Percentiles rank a stretch among this genome's conserved stretches.
These are phyloP conservation scores for Colletotrichum gigasporum DNA, from an alignment of 2,329 filamentous ascomycete genomes.

Conservation along the genomic window DNA sequence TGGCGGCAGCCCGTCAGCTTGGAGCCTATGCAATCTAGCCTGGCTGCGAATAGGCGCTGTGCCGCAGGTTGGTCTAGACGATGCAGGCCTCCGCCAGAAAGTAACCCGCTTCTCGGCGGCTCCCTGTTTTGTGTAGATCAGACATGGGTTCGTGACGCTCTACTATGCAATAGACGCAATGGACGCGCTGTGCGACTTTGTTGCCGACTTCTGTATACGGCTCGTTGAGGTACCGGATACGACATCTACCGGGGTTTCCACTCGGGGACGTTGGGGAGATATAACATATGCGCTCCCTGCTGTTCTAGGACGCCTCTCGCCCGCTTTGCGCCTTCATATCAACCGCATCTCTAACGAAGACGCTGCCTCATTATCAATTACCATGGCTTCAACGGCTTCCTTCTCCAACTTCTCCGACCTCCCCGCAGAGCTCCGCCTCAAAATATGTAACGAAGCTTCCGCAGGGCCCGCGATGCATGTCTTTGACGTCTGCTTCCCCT, in stretches of 20 bases:
- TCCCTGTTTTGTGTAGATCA: too few relatives aligned
- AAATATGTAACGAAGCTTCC: conserved; percentile 26
- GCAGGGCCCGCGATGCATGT: conserved; percentile 38
- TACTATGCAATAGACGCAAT: too few relatives aligned
- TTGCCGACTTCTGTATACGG: too few relatives aligned
- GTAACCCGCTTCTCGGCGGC: too few relatives aligned
- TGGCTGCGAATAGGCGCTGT: background rate
- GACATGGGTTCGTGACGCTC: too few relatives aligned
- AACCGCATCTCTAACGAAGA: background rate
- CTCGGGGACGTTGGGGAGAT: too few relatives aligned
- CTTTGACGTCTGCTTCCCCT: conserved; percentile 41
- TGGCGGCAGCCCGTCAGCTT: background rate
- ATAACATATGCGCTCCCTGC: too few relatives aligned
- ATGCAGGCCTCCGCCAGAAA: too few relatives aligned
- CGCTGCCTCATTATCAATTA: conserved; percentile 38
- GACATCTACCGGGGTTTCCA: too few relatives aligned
- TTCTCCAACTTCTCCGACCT: conserved; percentile 23
- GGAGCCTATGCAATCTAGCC: background rate
- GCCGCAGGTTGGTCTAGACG: background rate
- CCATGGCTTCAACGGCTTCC: background rate
- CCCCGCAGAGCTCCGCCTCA: conserved; percentile 23
- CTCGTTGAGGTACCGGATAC: too few relatives aligned
- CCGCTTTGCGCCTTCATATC: background rate
- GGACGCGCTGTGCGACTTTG: too few relatives aligned
- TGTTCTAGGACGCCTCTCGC: too few relatives aligned